These are phyloP conservation scores for Boletus chippewaensis DNA, from an alignment of 1,284 basidiomycete species.

Conservation along the genomic window DNA sequence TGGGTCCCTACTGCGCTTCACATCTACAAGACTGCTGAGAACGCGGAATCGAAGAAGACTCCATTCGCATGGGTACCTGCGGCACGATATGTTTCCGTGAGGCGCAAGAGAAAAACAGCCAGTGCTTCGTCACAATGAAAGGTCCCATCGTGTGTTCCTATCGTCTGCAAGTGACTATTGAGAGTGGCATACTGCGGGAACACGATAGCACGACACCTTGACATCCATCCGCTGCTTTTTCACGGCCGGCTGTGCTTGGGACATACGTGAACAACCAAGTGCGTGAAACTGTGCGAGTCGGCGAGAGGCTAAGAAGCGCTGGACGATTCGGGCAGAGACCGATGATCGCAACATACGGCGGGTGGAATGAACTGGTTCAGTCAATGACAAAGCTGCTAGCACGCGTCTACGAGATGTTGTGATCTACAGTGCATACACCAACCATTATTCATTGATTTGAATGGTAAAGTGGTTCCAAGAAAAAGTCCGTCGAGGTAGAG, in stretches of 20 bases:
- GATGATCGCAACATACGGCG: neutral
- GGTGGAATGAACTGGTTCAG: neutral
- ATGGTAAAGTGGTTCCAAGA: slow-evolving; percentile 11
- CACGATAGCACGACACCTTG: slow-evolving; percentile 32
- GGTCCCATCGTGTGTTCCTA: slow-evolving; percentile 92
- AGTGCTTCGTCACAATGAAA: slow-evolving; percentile 97
- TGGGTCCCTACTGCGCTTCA: slow-evolving; percentile 81
- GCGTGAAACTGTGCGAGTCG: slow-evolving; percentile 7
- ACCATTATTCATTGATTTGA: slow-evolving; percentile 16
- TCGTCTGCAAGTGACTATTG: slow-evolving; percentile 41
- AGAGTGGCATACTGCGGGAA: neutral
- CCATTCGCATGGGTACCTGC: slow-evolving; percentile 48
- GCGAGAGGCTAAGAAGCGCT: neutral
- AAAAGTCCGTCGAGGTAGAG: slow-evolving; percentile 22
- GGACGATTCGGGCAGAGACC: neutral
- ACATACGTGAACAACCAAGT: slow-evolving; percentile 26
- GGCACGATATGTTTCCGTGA: slow-evolving; percentile 69
- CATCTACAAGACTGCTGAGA: slow-evolving; percentile 33
- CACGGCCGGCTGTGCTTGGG: slow-evolving; percentile 28
- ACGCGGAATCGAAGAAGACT: neutral
- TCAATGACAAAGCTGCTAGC: neutral
- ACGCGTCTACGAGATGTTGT: slow-evolving; percentile 17
- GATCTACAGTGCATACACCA: slow-evolving; percentile 25
- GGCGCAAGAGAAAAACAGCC: slow-evolving; percentile 85
- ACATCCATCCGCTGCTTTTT: slow-evolving; percentile 47